Percentiles rank a stretch among this genome's conserved stretches.
Evolutionary conservation across 2,329 filamentous ascomycete genomes (phyloP).

Genomic region (Aspergillus sp.): DNA sequence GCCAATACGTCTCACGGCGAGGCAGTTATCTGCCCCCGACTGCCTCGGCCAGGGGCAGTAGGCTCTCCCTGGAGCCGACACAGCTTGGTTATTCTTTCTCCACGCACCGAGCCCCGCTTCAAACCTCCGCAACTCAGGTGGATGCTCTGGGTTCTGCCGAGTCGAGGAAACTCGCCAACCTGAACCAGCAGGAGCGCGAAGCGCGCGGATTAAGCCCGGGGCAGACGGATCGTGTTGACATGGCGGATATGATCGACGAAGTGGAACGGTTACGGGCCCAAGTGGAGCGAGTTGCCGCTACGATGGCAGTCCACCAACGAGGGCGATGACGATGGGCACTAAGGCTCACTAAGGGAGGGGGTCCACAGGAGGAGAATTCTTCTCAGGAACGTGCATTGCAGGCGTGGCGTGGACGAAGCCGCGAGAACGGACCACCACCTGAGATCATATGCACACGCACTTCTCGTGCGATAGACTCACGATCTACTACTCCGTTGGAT

Average conservation of each 20-base stretch:
- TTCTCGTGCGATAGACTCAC: conserved; percentile 7
- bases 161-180: conserved; percentile 14
- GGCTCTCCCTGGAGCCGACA: conserved; percentile 17
- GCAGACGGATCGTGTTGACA: conserved; percentile 22
- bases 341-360: neutral
- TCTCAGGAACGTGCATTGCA: conserved; percentile 3
- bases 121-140: conserved; percentile 21
- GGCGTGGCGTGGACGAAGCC: neutral
- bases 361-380: neutral
- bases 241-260: conserved; percentile 33
- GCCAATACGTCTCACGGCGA: conserved; percentile 25
- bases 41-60: conserved; percentile 14
- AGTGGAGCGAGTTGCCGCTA: conserved; percentile 32
- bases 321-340: conserved; percentile 9
- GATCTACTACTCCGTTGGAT: neutral
- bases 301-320: conserved; percentile 24
- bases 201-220: conserved; percentile 20
- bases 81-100: conserved; percentile 18
- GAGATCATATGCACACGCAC: conserved; percentile 16
- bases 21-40: conserved; percentile 21
- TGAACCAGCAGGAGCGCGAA: conserved; percentile 18
- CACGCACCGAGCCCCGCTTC: conserved; percentile 23
- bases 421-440: conserved; percentile 5
- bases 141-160: conserved; percentile 19
- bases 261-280: conserved; percentile 34